Base-by-base conservation (phyloP, 352 stramenopile species). In the Phytophthora ohioensis region DNA sequence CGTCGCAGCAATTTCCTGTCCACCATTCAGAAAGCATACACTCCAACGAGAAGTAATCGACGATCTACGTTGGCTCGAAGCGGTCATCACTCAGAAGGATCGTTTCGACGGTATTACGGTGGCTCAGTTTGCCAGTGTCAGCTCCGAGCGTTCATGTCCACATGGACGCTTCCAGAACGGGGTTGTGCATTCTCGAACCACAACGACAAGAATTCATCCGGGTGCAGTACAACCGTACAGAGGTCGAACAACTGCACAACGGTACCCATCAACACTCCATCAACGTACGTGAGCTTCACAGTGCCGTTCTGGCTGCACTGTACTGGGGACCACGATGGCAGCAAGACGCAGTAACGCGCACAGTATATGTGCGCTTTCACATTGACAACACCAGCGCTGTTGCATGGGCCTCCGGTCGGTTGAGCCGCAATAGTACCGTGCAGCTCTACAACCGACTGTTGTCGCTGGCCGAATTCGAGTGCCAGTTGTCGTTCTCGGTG, bases 371-470 rank as follows among this genome's bases (percentile, higher is more conserved):
- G 0, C 8, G 59, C 27, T 48, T 71, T 55, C 60, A 65, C 13
- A 68, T 76, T 27, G 57, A 76, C 46, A 76, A 71, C 41, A 66
- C 39, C 0, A 64, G 56, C 13, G 68, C 61, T 1, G 62, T 75
- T 3, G 12, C 43, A 15, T 75, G 61, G 62, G n/a, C 47, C 0
- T 46, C 17, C 17, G 30, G 27, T 1, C 36, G 49, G 0, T 6
- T 38, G 1, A 68, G 48, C 12, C 35, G 42, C 2, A 39, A 67
- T 3, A 17, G 45, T 1, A 42, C 21, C 0, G 58, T 43, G 2
- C 59, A 74, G 27, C 11, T 60, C 2, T 69, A 65, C 47, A 74
- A 61, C 17, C 30, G 73, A 12, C 32, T 76, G 2, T 4, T 80
- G 0, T 70, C 64, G 0, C 38, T 76, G 6, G 52, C 41, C 3